A percentile compares a stretch with the other conserved stretches of the same genome.
These are phyloP conservation scores for Caulochytrium protostelioides DNA, from an alignment of 371 early-diverging fungal species.

Conservation along the genomic window DNA sequence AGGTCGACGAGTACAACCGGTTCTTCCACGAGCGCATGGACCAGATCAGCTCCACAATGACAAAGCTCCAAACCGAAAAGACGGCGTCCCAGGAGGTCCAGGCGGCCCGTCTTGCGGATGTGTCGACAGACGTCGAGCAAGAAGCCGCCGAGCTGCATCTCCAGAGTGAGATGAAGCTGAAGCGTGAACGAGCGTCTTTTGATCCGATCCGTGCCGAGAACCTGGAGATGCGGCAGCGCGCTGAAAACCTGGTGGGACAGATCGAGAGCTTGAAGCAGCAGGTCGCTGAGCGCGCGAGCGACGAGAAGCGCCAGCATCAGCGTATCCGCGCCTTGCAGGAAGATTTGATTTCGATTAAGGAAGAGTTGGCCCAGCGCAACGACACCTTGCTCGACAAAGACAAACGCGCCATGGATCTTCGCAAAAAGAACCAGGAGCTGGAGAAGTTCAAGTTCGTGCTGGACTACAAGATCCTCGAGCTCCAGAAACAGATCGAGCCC, in stretches of 20 bases:
- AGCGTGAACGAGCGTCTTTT: slow-evolving; percentile 10
- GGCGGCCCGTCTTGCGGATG: slow-evolving; percentile 8
- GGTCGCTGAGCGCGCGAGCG: slow-evolving; percentile 13
- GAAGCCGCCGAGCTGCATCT: slow-evolving; percentile 13
- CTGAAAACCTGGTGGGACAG: slow-evolving; percentile 11
- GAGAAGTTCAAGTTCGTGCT: slow-evolving; percentile 36
- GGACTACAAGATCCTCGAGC: slow-evolving; percentile 27
- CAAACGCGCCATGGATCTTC: slow-evolving; percentile 27
- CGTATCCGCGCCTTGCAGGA: slow-evolving; percentile 23
- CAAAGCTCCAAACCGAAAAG: not conserved
- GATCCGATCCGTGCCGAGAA: slow-evolving; percentile 17
- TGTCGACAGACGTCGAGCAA: slow-evolving; percentile 13
- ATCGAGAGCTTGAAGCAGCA: slow-evolving; percentile 21
- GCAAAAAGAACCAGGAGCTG: slow-evolving; percentile 30
- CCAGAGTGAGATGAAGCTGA: slow-evolving; percentile 15
- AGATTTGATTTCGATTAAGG: slow-evolving; percentile 21
- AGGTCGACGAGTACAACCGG: slow-evolving; percentile 9
- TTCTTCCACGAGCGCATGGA: slow-evolving; percentile 13
- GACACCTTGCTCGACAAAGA: slow-evolving; percentile 31
- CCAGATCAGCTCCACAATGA: slow-evolving; percentile 6
- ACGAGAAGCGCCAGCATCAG: slow-evolving; percentile 17
- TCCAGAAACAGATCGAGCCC: slow-evolving; percentile 29
- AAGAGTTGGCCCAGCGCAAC: slow-evolving; percentile 27
- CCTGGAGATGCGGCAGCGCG: slow-evolving; percentile 10
- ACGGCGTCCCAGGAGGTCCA: slow-evolving; percentile 5